A percentile compares a stretch with the other conserved stretches of the same genome.
These are phyloP conservation scores for Chondrus crispus DNA, from an alignment of 23 red algal genomes.

Conservation along the genomic window DNA sequence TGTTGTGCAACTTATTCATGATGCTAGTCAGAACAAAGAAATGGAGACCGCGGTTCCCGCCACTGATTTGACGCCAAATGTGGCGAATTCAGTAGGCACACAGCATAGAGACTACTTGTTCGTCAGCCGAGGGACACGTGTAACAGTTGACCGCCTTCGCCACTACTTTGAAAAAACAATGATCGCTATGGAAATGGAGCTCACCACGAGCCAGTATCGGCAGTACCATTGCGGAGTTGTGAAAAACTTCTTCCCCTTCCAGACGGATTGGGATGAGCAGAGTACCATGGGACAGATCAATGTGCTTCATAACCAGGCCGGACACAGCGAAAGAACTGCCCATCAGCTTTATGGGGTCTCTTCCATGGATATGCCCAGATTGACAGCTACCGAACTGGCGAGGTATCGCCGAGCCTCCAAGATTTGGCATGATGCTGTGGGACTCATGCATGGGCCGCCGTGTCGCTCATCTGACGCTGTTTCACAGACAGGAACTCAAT, in stretches of 20 bases:
- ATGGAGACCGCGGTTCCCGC: no score
- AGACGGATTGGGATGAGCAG: no score
- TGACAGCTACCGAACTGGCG: neutral
- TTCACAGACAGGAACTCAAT: neutral
- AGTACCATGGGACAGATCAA: no score
- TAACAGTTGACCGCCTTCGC: no score
- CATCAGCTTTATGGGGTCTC: neutral
- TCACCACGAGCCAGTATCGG: neutral
- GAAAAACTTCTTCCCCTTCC: neutral
- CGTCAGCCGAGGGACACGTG: no score
- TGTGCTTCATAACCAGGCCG: neutral
- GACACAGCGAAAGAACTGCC: neutral
- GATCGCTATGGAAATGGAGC: no score
- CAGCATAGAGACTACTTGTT: no score
- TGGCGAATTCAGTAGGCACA: no score
- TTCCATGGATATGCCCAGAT: neutral
- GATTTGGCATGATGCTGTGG: neutral
- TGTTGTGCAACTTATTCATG: no score
- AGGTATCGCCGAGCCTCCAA: neutral
- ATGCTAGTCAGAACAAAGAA: no score
- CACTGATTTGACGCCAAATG: no score
- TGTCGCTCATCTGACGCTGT: neutral
- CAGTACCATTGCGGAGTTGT: neutral
- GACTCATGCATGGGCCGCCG: neutral
- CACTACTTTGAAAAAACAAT: no score